Percentiles rank a stretch among this genome's conserved stretches.
phyloP scores from a whole-genome alignment of 2,329 filamentous ascomycete genomes.

The Niveomyces coronatus region DNA sequence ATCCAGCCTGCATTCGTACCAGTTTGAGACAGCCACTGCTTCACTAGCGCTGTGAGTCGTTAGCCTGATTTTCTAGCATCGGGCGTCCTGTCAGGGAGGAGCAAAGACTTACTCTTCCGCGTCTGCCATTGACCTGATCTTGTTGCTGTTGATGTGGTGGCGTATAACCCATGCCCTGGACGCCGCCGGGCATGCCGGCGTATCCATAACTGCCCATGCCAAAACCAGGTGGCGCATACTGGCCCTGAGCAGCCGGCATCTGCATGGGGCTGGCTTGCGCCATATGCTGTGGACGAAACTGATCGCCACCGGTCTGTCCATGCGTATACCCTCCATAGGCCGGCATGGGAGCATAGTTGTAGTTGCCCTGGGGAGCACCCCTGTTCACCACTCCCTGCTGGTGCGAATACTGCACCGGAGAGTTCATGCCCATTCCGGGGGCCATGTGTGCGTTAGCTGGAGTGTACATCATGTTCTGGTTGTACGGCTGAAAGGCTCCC shows the following conservation, averaged over 20 bases:
- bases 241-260: slow-evolving; percentile 32
- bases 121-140: slow-evolving; percentile 44
- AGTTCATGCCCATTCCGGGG: slow-evolving; percentile 37
- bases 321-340: slow-evolving; percentile 41
- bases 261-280: slow-evolving; percentile 38
- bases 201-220: slow-evolving; percentile 36
- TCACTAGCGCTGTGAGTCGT: slow-evolving; percentile 10
- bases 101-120: slow-evolving; percentile 49
- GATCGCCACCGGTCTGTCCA: slow-evolving; percentile 40
- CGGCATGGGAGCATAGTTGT: slow-evolving; percentile 47
- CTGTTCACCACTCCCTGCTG: slow-evolving; percentile 49
- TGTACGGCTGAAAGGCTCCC: slow-evolving; percentile 39
- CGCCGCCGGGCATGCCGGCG: slow-evolving; percentile 30
- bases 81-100: slow-evolving; percentile 11
- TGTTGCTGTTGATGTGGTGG: too few relatives aligned
- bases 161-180: slow-evolving; percentile 43
- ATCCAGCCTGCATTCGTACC: too few relatives aligned
- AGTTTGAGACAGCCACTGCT: too few relatives aligned
- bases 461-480: slow-evolving; percentile 43
- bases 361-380: slow-evolving; percentile 40
- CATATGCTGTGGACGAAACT: slow-evolving; percentile 43
- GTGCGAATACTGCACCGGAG: slow-evolving; percentile 47
- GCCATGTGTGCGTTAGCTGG: slow-evolving; percentile 33
- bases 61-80: slow-evolving; percentile 14
- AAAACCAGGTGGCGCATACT: slow-evolving; percentile 41